These are phyloP conservation scores for Colletotrichum tanaceti DNA, from an alignment of 2,329 filamentous ascomycete genomes.

Conservation along the genomic window DNA sequence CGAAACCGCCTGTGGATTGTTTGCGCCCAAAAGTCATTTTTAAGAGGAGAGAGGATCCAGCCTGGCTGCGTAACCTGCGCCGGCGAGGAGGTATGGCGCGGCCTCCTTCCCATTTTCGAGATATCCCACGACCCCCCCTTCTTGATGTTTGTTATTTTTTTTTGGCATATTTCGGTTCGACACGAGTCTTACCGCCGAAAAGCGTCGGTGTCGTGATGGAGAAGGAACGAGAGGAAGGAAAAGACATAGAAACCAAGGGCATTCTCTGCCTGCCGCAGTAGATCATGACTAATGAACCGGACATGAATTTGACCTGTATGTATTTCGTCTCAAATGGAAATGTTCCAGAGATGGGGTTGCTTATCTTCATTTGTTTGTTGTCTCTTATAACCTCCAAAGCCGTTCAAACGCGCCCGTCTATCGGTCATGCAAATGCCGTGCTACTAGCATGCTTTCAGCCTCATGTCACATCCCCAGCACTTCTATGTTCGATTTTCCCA, in stretches of 20 bases:
- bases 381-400: not conserved
- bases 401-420: not conserved
- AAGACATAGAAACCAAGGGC: slow-evolving; percentile 28
- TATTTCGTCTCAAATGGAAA: not conserved
- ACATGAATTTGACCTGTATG: slow-evolving; percentile 11
- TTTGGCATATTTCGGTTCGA: slow-evolving; percentile 23
- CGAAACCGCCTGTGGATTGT: not conserved
- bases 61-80: slow-evolving; percentile 43
- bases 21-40: slow-evolving; percentile 30
- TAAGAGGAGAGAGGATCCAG: slow-evolving; percentile 20
- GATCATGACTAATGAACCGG: slow-evolving; percentile 38
- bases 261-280: slow-evolving; percentile 28
- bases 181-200: slow-evolving; percentile 17
- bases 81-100: slow-evolving; percentile 40
- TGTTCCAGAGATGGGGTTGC: no score
- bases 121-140: slow-evolving; percentile 4
- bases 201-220: slow-evolving; percentile 7
- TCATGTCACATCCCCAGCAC: not conserved
- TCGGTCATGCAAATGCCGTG: slow-evolving; percentile 1
- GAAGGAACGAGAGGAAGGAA: slow-evolving; percentile 4
- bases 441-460: not conserved
- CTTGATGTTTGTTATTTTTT: not conserved
- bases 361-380: not conserved
- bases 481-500: not conserved
- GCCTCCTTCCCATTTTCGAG: slow-evolving; percentile 26